Base-by-base conservation (phyloP, 805 yeast species). In the Metschnikowia koreensis region DNA sequence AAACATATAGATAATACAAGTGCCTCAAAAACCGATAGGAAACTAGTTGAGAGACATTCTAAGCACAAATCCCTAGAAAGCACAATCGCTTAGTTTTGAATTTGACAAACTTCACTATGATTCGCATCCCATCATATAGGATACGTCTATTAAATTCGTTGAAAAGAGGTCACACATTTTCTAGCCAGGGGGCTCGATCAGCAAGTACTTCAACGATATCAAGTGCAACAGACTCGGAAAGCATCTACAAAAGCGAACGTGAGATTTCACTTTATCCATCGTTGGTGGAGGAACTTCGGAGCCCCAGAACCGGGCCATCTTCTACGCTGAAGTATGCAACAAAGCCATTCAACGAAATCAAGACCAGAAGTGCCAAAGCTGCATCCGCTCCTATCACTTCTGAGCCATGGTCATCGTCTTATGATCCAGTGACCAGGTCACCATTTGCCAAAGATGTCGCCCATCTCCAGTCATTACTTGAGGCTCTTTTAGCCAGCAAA, bases 401-500 rank as follows among this genome's bases (percentile, higher is more conserved):
- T 13, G 46, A 59, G n/a, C 46, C 74, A 7, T 73, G 78, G 77
- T 64, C 73, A n/a, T 72, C 77, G 0, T 65, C 62, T 41, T 69
- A 71, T 55, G 79, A 74, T 50, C 68, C 72, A 0, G 78, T 73
- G 11, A 59, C 71, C 28, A 59, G 79, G 45, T 68, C 75, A 6
- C 77, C 77, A 0, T 72, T 65, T 64, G 77, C 86, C 6, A 80
- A 79, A 62, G 86, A 82, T 56, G 79, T 81, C n/a, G 73, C 76
- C 48, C 86, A 86, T 60, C 73, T 86, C 16, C 90, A 92, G 83
- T 81, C 92, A 2, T 68, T 90, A 36, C 74, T 89, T 39, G 96
- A 90, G 60, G 93, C 94, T 0, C 85, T 92, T 57, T 63, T 90
- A 33, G 81, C 82, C 41, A 79, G 87, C 34, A 77, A 78, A 48